Evolutionary conservation across 805 yeast species (phyloP), one percentile per base, ranked within the genome.

Genomic region (Candida taoyuanica): DNA sequence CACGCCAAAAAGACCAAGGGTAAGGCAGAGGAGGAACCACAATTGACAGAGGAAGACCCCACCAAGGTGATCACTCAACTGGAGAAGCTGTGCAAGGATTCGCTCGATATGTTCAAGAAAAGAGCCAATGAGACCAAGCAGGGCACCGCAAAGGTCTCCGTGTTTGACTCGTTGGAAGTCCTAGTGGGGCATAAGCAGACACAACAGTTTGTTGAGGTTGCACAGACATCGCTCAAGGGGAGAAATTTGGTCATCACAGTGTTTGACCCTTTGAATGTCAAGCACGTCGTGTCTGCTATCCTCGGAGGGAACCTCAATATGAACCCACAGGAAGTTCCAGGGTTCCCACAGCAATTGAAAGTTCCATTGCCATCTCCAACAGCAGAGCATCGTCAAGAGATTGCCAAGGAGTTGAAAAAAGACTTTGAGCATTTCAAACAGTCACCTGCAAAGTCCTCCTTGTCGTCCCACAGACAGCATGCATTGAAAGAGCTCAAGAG

Each of bases 291-390:
- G 20, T 78, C 87, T 36, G 71, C 89, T 0, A 78, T 91, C 15
- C 59, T 86, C 43, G 81, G 74, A 1, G 69, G 89, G 0, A 74
- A 75, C 8, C 63, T 85, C 56, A 84, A 85, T 52, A 61, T 91
- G 68, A 86, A 81, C 43, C 95, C 98, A 1, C 89, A 83, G 55
- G 69, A 68, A 17, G 89, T 86, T 42, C 76, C 85, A 1, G 66
- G 74, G 37, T 84, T 83, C 56, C 78, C 80, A 24, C 94, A 83
- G 60, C 70, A 81, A 23, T 65, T 91, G 52, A 78, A 76, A 47
- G 81, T 87, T 14, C 74, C 85, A 2, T 65, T 88, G 42, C 94
- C 95, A 13, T 78, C 87, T 18, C 73, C 81, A 14, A 79, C 91
- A 4, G 71, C 79, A 5, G 94, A 83, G 40, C 66, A 80, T 19